phyloP scores from a whole-genome alignment of 345 rosid genomes.

The Eucalyptus curtisii region DNA sequence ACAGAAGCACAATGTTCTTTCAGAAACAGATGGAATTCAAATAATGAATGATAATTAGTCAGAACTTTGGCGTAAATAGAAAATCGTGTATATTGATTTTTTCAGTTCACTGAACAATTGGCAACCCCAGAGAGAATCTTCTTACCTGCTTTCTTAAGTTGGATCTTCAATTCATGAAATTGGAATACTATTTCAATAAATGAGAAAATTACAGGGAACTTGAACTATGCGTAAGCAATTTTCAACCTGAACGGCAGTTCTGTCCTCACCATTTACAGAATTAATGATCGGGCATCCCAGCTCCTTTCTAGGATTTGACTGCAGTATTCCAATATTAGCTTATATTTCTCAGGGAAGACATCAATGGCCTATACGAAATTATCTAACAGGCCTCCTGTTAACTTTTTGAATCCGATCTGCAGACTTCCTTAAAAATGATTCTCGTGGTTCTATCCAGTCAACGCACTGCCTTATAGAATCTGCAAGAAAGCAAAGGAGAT shows the following conservation, averaged over 20 bases:
- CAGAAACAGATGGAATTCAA: not conserved
- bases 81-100: not conserved
- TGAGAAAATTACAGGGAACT: constrained; percentile 5
- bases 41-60: not conserved
- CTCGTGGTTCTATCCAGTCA: constrained; percentile 4
- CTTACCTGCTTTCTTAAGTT: not conserved
- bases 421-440: constrained; percentile 18
- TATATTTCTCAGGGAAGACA: constrained; percentile 23
- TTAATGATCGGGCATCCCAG: constrained; percentile 14
- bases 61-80: not conserved
- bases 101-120: not conserved
- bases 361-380: constrained; percentile 23
- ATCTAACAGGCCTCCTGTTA: constrained; percentile 19
- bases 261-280: constrained; percentile 10
- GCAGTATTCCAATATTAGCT: constrained; percentile 14
- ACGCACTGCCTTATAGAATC: not conserved
- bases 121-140: not conserved
- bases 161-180: not conserved
- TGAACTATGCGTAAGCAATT: constrained; percentile 8
- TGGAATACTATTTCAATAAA: not conserved
- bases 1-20: not conserved
- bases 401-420: not conserved
- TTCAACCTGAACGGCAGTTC: not conserved
- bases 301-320: constrained; percentile 16
- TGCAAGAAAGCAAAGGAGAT: not conserved